Conservation (phyloP, 805 yeast species). For the Lachancea cidri region DNA sequence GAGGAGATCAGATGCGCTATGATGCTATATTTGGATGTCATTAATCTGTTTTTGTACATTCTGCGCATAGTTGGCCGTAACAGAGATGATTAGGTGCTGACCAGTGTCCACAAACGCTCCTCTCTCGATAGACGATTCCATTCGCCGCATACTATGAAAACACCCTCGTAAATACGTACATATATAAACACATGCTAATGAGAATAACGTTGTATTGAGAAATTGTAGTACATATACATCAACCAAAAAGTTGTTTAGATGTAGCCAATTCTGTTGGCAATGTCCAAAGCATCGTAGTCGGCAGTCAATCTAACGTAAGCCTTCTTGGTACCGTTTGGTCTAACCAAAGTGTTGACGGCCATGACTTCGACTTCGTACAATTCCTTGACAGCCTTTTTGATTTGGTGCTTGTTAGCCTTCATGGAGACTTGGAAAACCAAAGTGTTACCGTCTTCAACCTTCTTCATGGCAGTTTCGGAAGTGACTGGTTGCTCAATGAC, state of each 20-base stretch:
- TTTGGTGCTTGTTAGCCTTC: slow-evolving; percentile 97
- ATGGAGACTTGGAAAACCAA: slow-evolving; percentile 97
- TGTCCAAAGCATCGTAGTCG: slow-evolving; percentile 98
- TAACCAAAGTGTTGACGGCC: slow-evolving; percentile 92
- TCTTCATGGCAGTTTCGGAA: slow-evolving; percentile 98
- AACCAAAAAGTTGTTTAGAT: slow-evolving; percentile 48
- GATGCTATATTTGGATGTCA: slow-evolving; percentile 70
- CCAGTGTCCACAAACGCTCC: not conserved
- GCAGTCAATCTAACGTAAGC: slow-evolving; percentile 99
- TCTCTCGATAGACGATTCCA: not conserved
- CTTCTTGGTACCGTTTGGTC: slow-evolving; percentile 99
- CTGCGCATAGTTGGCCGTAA: slow-evolving; percentile 51
- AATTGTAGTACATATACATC: slow-evolving; percentile 12
- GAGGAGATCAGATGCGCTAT: slow-evolving; percentile 83
- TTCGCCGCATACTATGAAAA: not conserved
- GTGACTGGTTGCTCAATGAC: slow-evolving; percentile 91
- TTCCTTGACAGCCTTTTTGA: slow-evolving; percentile 97
- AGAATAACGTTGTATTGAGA: slow-evolving; percentile 9
- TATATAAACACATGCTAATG: not conserved
- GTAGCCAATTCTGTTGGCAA: slow-evolving; percentile 99
- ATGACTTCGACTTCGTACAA: slow-evolving; percentile 93
- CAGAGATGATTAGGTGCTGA: slow-evolving; percentile 14
- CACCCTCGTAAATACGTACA: not conserved
- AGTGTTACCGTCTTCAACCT: slow-evolving; percentile 99
- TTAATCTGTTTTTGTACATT: slow-evolving; percentile 74